Evolutionary conservation across 2,329 filamentous ascomycete species (phyloP).

Genomic region (Beauveria rudraprayagi): DNA sequence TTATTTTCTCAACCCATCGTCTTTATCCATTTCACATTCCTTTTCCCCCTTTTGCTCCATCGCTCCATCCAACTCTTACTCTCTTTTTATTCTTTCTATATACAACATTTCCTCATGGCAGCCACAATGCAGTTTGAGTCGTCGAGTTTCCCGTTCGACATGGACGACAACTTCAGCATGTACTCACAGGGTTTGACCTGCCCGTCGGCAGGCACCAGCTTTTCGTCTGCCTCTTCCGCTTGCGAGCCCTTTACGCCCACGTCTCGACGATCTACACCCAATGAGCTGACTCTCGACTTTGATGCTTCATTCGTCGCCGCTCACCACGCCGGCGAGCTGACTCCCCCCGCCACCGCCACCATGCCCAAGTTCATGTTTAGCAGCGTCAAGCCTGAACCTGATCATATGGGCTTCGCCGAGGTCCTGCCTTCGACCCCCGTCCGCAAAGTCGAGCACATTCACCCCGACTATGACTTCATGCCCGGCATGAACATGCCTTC

Average conservation of each 20-base stretch:
- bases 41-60: not conserved
- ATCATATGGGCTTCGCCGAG: conserved; percentile 25
- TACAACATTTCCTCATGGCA: conserved; percentile 8
- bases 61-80: not conserved
- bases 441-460: conserved; percentile 27
- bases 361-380: conserved; percentile 28
- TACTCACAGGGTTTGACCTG: conserved; percentile 29
- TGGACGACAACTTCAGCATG: conserved; percentile 33
- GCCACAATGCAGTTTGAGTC: conserved; percentile 30
- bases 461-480: conserved; percentile 32
- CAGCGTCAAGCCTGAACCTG: conserved; percentile 26
- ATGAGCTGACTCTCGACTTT: conserved; percentile 30
- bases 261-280: conserved; percentile 36
- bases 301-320: conserved; percentile 21
- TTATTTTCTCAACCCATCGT: not conserved
- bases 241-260: conserved; percentile 38
- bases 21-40: conserved; percentile 10
- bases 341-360: conserved; percentile 24
- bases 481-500: conserved; percentile 28
- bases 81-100: not conserved
- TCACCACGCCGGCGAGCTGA: conserved; percentile 26
- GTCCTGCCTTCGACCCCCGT: conserved; percentile 29
- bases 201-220: conserved; percentile 28
- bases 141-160: conserved; percentile 30
- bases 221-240: conserved; percentile 29